Evolutionary conservation across 495 filamentous ascomycete genomes (phyloP), one percentile per base, ranked within the genome.

Genomic region (Podospora bellae-mahoneyi): DNA sequence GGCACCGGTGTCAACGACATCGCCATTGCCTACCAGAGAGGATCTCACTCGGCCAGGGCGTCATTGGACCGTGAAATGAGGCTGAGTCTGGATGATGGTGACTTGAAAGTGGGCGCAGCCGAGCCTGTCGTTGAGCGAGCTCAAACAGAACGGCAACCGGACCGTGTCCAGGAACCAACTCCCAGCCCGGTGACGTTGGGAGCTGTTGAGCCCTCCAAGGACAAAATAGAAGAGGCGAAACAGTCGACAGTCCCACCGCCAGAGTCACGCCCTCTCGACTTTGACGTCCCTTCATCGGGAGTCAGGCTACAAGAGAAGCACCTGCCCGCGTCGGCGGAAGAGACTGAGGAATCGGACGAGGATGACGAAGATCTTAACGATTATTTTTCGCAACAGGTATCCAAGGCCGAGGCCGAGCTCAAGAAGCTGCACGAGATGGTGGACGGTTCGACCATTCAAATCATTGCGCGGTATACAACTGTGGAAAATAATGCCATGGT

Each of bases 281-380:
- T 58, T 18, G 55, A 20, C 5, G 9, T 58, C 6, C 55, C 55
- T 4, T 19, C 15, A 64, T 57, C 54, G 23, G 55, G n/a, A 19
- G 55, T 58, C n/a, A 19, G 55, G 6, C 18, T 19, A 18, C 55
- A 3, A 4, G 23, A 27, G 19, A 61, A 61, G 59, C 27, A 58
- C 18, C 18, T 20, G 56, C n/a, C 19, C 15, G 19, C 19, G 20
- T 18, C 19, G 19, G 56, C 23, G 56, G 23, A 58, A 58, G 23
- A 27, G 56, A n/a, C 59, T 5, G 20, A 32, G 59, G 59, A 61
- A 55, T 84, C 83, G n/a, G 84, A 80, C 18, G 39, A 48, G 39
- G 83, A 75, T n/a, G 78, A 84, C 27, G 82, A 85, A 59, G 83
- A 85, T 34, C 78, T 86, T 62, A 83, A 82, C 28, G 80, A 82